phyloP scores from a whole-genome alignment of 371 early-diverging fungal genomes.

The Rhizopus arrhizus region DNA sequence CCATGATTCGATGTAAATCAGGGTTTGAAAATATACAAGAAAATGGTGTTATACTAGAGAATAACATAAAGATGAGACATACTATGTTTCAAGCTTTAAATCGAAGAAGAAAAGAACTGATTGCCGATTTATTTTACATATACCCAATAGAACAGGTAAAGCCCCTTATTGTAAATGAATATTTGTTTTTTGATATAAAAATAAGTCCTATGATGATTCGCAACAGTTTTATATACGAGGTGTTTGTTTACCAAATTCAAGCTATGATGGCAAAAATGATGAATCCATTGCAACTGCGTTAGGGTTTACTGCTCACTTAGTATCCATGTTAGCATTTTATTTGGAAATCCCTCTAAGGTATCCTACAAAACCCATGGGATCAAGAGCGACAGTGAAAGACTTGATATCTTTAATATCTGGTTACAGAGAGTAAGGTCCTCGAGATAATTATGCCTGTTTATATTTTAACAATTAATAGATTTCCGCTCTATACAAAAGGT shows the following conservation, averaged over 20 bases:
- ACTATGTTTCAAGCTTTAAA: conserved; percentile 43
- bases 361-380: conserved; percentile 77
- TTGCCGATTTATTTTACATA: conserved; percentile 62
- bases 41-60: conserved; percentile 43
- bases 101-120: conserved; percentile 56
- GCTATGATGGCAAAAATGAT: conserved; percentile 62
- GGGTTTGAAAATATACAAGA: conserved; percentile 48
- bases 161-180: not conserved
- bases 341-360: conserved; percentile 75
- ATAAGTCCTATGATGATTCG: conserved; percentile 53
- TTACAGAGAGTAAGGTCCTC: conserved; percentile 54
- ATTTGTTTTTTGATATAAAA: conserved; percentile 43
- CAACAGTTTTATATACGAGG: conserved; percentile 66
- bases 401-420: conserved; percentile 61
- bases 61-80: conserved; percentile 53
- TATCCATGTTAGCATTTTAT: conserved; percentile 73
- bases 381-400: conserved; percentile 73
- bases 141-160: conserved; percentile 70
- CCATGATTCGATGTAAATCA: conserved; percentile 34
- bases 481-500: conserved; percentile 76
- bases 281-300: conserved; percentile 75
- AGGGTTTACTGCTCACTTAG: conserved; percentile 74
- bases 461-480: conserved; percentile 47
- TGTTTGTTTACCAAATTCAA: conserved; percentile 67
- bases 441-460: not conserved